Conservation (phyloP, 2,329 filamentous ascomycete genomes). For the Aspergillus sp. region DNA sequence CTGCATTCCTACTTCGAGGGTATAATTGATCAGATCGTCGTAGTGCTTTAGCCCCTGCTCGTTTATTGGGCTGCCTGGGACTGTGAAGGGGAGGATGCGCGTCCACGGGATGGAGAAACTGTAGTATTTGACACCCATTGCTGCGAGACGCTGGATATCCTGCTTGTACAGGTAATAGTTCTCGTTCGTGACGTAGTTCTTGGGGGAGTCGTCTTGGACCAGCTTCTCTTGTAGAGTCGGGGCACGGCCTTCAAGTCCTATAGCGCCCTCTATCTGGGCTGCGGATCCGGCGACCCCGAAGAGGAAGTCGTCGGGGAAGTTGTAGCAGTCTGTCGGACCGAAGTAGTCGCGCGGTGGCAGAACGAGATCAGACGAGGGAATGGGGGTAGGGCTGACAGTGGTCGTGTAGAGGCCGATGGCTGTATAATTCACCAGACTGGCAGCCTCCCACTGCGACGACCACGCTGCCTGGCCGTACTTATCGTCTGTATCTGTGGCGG, state of each 20-base stretch:
- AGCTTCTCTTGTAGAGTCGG: conserved; percentile 43
- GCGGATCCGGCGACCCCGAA: conserved; percentile 46
- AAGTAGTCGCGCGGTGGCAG: conserved; percentile 56
- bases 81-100: conserved; percentile 50
- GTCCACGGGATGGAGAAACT: conserved; percentile 51
- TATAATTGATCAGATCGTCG: conserved; percentile 48
- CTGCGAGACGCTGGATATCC: conserved; percentile 41
- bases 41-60: conserved; percentile 49
- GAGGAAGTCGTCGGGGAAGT: conserved; percentile 39
- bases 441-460: conserved; percentile 34
- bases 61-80: conserved; percentile 46
- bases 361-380: conserved; percentile 56
- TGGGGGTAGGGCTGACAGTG: conserved; percentile 55
- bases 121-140: conserved; percentile 41
- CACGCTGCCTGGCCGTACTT: conserved; percentile 39
- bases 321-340: conserved; percentile 36
- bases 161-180: conserved; percentile 54
- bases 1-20: conserved; percentile 43
- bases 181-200: conserved; percentile 52
- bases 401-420: conserved; percentile 46
- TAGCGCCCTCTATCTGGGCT: conserved; percentile 47
- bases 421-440: conserved; percentile 33
- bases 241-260: conserved; percentile 40
- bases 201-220: conserved; percentile 29
- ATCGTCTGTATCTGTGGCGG: conserved; percentile 14